These are phyloP conservation scores for Scytalidium sp. DNA, from an alignment of 2,329 filamentous ascomycete genomes.

Conservation along the genomic window DNA sequence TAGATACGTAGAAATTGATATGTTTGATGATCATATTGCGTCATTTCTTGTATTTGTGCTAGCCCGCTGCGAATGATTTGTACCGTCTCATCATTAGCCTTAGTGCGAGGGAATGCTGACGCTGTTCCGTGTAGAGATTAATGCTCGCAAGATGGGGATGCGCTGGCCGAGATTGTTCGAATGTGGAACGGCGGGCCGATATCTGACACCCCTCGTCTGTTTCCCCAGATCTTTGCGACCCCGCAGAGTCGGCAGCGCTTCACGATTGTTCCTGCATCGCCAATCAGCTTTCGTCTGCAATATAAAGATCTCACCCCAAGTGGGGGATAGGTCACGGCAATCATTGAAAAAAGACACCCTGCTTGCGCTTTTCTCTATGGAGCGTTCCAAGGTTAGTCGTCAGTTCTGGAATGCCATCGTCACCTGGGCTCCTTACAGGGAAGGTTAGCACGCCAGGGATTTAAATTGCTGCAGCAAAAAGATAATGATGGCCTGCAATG, in stretches of 20 bases:
- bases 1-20: slow-evolving; percentile 28
- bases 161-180: too few relatives aligned
- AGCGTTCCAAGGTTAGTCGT: too few relatives aligned
- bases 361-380: not conserved
- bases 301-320: not conserved
- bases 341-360: not conserved
- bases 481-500: not conserved
- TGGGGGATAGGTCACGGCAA: not conserved
- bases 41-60: too few relatives aligned
- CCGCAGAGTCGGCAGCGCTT: not conserved
- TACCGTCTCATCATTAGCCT: too few relatives aligned
- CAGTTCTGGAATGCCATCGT: too few relatives aligned
- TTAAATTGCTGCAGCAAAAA: too few relatives aligned
- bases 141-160: too few relatives aligned
- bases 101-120: too few relatives aligned
- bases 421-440: too few relatives aligned
- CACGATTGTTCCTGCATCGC: not conserved
- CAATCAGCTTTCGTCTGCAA: not conserved
- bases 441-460: too few relatives aligned
- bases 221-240: not conserved
- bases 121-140: too few relatives aligned
- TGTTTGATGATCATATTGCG: not conserved
- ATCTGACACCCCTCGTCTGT: not conserved
- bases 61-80: too few relatives aligned
- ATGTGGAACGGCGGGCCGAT: not conserved